phyloP scores from a whole-genome alignment of 2,329 filamentous ascomycete genomes.

The Fusarium nisikadoi region DNA sequence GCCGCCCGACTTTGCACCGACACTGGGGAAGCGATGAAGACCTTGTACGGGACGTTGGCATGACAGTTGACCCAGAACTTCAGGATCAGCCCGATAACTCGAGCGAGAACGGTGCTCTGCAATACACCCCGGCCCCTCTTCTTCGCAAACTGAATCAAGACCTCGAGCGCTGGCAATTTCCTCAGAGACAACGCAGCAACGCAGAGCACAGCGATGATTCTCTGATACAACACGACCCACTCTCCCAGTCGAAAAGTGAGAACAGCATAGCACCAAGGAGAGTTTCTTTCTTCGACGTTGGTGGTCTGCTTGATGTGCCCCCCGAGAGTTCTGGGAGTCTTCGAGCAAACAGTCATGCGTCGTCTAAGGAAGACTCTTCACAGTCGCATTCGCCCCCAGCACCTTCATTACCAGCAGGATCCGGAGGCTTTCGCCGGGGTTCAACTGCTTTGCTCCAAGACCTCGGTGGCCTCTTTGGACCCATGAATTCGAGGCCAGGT shows the following conservation, averaged over 20 bases:
- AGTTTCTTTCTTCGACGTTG: slow-evolving; percentile 87
- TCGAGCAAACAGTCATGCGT: slow-evolving; percentile 56
- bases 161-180: slow-evolving; percentile 61
- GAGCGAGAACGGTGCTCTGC: slow-evolving; percentile 45
- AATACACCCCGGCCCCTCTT: slow-evolving; percentile 52
- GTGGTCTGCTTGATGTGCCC: slow-evolving; percentile 73
- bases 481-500: slow-evolving; percentile 50
- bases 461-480: slow-evolving; percentile 63
- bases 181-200: slow-evolving; percentile 52
- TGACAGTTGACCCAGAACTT: slow-evolving; percentile 68
- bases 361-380: slow-evolving; percentile 53
- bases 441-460: slow-evolving; percentile 70
- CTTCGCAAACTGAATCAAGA: slow-evolving; percentile 47
- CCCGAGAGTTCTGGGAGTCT: slow-evolving; percentile 47
- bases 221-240: slow-evolving; percentile 51
- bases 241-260: slow-evolving; percentile 44
- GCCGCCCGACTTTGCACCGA: slow-evolving; percentile 64
- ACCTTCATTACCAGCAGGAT: slow-evolving; percentile 57
- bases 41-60: slow-evolving; percentile 81
- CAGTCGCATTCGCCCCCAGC: slow-evolving; percentile 52
- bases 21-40: slow-evolving; percentile 94
- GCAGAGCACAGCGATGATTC: slow-evolving; percentile 59
- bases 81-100: slow-evolving; percentile 50
- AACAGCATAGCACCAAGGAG: slow-evolving; percentile 44
- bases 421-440: slow-evolving; percentile 61